Evolutionary conservation across 345 rosid species (phyloP).

Genomic region (Citrus inodora): DNA sequence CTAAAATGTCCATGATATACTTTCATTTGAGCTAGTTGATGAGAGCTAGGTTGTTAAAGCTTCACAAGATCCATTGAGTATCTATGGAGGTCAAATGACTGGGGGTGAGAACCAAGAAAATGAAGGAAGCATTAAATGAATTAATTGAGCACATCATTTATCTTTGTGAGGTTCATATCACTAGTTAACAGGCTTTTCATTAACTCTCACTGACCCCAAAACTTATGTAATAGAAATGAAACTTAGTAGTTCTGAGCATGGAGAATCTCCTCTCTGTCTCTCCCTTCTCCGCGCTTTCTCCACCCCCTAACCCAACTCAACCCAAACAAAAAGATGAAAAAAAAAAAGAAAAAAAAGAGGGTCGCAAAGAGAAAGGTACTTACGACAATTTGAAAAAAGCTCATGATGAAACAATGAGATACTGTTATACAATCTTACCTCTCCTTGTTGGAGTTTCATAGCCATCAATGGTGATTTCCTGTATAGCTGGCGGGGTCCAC

Average conservation of each 20-base stretch:
- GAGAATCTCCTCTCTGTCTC: background rate
- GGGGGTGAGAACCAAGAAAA: no score
- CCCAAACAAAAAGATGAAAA: no score
- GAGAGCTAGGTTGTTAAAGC: no score
- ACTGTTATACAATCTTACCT: constrained; percentile 25
- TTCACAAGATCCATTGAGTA: no score
- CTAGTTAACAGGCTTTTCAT: no score
- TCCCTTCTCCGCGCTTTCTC: no score
- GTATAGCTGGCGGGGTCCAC: constrained; percentile 55
- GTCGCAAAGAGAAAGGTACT: background rate
- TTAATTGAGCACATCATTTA: no score
- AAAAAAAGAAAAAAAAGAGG: background rate
- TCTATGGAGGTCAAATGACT: no score
- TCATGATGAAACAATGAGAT: background rate
- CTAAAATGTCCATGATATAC: background rate
- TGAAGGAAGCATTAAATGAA: no score
- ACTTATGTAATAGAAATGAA: background rate
- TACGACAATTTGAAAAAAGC: background rate
- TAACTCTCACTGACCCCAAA: background rate
- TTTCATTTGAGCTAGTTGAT: no score
- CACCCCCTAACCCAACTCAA: no score
- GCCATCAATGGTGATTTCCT: constrained; percentile 38
- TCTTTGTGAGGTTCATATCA: no score
- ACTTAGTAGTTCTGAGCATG: background rate
- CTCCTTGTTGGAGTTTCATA: constrained; percentile 38